Evolutionary conservation across 1,284 basidiomycete genomes (phyloP).

Genomic region (Rhizopogon parksii): DNA sequence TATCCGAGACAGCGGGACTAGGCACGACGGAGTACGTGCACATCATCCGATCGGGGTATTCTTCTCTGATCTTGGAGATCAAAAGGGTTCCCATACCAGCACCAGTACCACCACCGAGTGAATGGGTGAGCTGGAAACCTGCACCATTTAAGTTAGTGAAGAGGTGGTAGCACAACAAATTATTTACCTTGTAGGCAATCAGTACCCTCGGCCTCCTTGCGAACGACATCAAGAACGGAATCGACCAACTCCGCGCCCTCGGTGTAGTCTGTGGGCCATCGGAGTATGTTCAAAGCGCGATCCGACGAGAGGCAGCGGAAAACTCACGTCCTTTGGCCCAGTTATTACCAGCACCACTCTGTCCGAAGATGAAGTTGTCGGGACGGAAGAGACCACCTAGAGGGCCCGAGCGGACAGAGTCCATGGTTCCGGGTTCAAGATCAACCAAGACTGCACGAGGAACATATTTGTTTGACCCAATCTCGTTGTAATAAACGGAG

Average conservation of each 20-base stretch:
- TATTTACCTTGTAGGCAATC: slow-evolving; percentile 83
- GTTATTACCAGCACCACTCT: slow-evolving; percentile 92
- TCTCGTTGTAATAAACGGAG: slow-evolving; percentile 93
- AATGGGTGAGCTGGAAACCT: slow-evolving; percentile 97
- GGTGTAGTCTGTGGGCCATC: slow-evolving; percentile 67
- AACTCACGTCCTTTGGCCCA: slow-evolving; percentile 88
- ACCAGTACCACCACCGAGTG: slow-evolving; percentile 94
- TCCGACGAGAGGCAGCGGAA: neutral
- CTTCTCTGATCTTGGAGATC: slow-evolving; percentile 88
- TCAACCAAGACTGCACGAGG: slow-evolving; percentile 93
- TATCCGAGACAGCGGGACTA: slow-evolving; percentile 94
- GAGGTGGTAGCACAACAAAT: slow-evolving; percentile 14
- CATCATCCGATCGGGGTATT: slow-evolving; percentile 96
- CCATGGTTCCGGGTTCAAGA: slow-evolving; percentile 96
- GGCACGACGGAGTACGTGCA: slow-evolving; percentile 96
- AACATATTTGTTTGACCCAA: slow-evolving; percentile 89
- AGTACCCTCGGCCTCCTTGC: slow-evolving; percentile 85
- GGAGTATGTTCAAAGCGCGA: neutral
- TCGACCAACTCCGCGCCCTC: slow-evolving; percentile 96
- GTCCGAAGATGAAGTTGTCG: slow-evolving; percentile 91
- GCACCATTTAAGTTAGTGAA: neutral
- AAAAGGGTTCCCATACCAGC: slow-evolving; percentile 90
- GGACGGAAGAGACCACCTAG: slow-evolving; percentile 87
- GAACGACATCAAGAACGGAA: slow-evolving; percentile 83
- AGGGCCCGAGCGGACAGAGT: slow-evolving; percentile 83